Conservation (phyloP, 257 asterid species). For the Euphrasia confusa region DNA sequence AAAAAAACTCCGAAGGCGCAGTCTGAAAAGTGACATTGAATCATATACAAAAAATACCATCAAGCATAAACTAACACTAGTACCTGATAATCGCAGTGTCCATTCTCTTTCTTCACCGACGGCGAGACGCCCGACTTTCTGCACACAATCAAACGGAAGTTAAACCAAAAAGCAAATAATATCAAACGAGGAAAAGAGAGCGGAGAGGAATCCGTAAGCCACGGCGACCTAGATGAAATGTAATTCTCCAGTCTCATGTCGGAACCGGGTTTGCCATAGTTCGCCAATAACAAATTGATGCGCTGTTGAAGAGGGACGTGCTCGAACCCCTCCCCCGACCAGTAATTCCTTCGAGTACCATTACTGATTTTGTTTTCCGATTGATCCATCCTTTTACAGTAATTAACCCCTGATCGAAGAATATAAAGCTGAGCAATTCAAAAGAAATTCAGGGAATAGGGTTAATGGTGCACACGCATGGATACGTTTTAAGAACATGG, state of each 20-base stretch:
- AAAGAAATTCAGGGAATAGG: neutral
- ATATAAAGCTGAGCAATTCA: neutral
- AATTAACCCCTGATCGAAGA: neutral
- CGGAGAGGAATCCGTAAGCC: neutral
- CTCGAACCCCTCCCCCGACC: constrained; percentile 47
- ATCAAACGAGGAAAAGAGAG: neutral
- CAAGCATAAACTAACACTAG: constrained; percentile 2
- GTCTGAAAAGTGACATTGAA: neutral
- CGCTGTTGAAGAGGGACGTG: constrained; percentile 69
- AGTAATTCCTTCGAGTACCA: constrained; percentile 23
- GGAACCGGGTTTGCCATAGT: constrained; percentile 21
- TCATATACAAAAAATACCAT: neutral
- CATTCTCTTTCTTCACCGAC: constrained; percentile 25
- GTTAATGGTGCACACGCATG: too few relatives aligned
- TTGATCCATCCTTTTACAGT: constrained; percentile 25
- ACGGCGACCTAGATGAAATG: constrained; percentile 19
- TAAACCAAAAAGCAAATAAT: neutral
- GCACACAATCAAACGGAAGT: constrained; percentile 19
- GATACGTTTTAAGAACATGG: too few relatives aligned
- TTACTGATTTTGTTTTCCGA: constrained; percentile 22
- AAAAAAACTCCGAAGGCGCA: neutral
- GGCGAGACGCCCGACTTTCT: constrained; percentile 24
- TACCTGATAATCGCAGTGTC: constrained; percentile 33
- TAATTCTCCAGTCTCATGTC: constrained; percentile 21
- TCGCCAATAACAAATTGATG: constrained; percentile 48